Evolutionary conservation across 805 yeast genomes (phyloP).

Genomic region (Starmerella sp.): DNA sequence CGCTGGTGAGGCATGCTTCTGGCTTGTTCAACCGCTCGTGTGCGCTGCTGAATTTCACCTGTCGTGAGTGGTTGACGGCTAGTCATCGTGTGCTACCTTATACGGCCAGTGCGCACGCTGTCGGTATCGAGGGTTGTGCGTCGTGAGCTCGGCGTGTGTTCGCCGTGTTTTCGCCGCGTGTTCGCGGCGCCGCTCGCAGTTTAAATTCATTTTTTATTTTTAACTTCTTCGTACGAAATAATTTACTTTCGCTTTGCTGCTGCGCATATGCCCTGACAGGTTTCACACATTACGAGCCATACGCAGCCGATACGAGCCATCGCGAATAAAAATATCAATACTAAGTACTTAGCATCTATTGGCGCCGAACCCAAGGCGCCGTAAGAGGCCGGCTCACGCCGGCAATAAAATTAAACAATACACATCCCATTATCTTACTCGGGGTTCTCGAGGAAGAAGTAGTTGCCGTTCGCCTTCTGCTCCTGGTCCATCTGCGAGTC

Average conservation of each 20-base stretch:
- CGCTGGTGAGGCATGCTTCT: conserved; percentile 26
- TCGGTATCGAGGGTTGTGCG: no score
- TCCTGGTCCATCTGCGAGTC: conserved; percentile 99
- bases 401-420: conserved; percentile 1
- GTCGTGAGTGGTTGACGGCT: not conserved
- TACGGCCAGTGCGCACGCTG: not conserved
- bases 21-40: not conserved
- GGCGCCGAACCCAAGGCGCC: not conserved
- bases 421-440: conserved; percentile 23
- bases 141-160: no score
- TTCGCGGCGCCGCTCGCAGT: no score
- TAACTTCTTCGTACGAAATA: no score
- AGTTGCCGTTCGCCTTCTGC: conserved; percentile 85
- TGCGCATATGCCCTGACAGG: no score
- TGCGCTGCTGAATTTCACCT: not conserved
- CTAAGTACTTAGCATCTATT: no score
- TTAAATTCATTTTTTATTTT: no score
- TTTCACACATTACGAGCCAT: no score
- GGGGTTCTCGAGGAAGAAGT: conserved; percentile 79
- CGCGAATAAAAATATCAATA: no score
- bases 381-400: not conserved
- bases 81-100: not conserved
- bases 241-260: no score
- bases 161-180: no score
- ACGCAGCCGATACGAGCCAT: no score